Evolutionary conservation across 192 early-diverging fungal species (phyloP).

Genomic region (Paraglomus occultum): DNA sequence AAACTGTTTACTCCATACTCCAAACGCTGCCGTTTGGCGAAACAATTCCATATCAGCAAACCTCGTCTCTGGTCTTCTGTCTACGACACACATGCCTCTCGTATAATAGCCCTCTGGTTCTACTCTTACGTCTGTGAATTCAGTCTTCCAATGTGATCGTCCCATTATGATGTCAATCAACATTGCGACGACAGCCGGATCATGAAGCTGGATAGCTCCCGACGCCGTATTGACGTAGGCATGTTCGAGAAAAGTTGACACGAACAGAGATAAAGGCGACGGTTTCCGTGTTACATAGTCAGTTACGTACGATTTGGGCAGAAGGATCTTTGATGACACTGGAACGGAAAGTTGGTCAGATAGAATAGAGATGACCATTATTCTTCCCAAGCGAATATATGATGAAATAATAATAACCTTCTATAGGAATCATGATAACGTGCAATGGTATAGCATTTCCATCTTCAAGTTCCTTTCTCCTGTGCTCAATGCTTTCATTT

Average conservation of each 20-base stretch:
- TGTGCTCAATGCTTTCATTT: constrained; percentile 22
- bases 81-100: constrained; percentile 43
- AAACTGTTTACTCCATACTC: no score
- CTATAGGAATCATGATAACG: constrained; percentile 47
- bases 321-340: constrained; percentile 16
- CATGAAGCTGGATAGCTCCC: constrained; percentile 31
- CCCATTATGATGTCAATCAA: constrained; percentile 39
- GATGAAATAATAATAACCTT: constrained; percentile 33
- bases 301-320: constrained; percentile 16
- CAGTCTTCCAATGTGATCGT: constrained; percentile 35
- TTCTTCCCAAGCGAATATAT: neutral
- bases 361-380: neutral
- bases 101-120: constrained; percentile 45
- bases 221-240: constrained; percentile 16
- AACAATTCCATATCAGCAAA: neutral
- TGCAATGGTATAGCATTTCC: constrained; percentile 30
- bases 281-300: constrained; percentile 30
- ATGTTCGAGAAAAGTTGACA: constrained; percentile 19
- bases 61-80: constrained; percentile 31
- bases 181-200: constrained; percentile 40
- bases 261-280: constrained; percentile 34
- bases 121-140: constrained; percentile 45
- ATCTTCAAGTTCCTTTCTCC: constrained; percentile 5
- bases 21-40: no score
- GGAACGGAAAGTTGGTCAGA: neutral